A percentile compares a stretch with the other conserved stretches of the same genome.
Conservation (phyloP, 108 stramenopile species). For the Parmales sp. region DNA sequence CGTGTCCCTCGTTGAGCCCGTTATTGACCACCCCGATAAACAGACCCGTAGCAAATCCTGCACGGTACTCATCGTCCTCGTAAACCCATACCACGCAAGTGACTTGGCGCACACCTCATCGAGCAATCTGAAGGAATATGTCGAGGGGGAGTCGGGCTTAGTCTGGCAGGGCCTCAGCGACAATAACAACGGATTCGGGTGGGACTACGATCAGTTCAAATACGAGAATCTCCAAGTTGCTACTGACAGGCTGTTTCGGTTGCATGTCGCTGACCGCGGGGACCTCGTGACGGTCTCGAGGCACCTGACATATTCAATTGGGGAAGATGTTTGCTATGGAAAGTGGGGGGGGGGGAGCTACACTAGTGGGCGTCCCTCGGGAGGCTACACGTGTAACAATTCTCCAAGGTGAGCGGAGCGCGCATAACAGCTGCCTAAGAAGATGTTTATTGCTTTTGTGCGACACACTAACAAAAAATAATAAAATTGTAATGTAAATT, state of each 20-base stretch:
- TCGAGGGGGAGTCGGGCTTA: background rate
- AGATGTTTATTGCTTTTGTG: too few species aligned
- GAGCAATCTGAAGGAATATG: background rate
- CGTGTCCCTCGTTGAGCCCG: too few species aligned
- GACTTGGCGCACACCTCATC: background rate
- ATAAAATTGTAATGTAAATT: too few species aligned
- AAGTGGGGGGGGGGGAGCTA: constrained; percentile 2
- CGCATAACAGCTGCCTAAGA: too few species aligned
- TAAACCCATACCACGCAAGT: background rate
- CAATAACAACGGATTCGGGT: constrained; percentile 2
- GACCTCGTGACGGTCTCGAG: background rate
- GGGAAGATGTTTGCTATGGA: background rate
- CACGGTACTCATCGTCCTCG: background rate
- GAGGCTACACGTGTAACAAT: constrained; percentile 6
- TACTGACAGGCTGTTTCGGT: background rate
- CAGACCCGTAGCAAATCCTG: too few species aligned
- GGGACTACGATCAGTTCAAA: background rate
- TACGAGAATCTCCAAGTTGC: background rate
- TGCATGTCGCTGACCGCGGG: background rate
- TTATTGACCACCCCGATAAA: too few species aligned
- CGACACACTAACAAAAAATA: too few species aligned
- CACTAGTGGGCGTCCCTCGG: background rate
- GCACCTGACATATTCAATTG: background rate
- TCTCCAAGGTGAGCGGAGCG: too few species aligned
- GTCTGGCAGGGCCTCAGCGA: background rate